Evolutionary conservation across 805 yeast genomes (phyloP).

Genomic region (Schwanniomyces yamadae): DNA sequence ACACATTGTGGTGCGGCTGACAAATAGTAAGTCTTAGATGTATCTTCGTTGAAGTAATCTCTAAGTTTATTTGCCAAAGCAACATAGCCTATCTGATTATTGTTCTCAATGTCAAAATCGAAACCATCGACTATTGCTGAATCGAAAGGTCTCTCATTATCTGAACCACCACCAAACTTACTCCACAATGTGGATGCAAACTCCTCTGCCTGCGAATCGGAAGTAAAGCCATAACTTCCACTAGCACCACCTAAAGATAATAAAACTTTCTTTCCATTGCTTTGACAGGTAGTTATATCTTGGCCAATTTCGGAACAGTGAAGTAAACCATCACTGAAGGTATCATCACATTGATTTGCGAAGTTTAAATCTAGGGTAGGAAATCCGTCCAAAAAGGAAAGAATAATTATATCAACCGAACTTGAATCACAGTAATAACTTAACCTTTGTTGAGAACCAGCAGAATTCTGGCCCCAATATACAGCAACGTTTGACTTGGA

Average conservation of each 20-base stretch:
- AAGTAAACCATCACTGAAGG: constrained; percentile 44
- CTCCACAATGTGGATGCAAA: constrained; percentile 48
- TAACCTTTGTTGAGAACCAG: constrained; percentile 35
- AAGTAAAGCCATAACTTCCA: constrained; percentile 40
- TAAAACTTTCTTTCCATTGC: constrained; percentile 71
- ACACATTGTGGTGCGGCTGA: constrained; percentile 43
- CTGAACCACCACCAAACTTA: constrained; percentile 37
- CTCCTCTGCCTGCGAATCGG: constrained; percentile 49
- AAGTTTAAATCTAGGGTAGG: constrained; percentile 44
- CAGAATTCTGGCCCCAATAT: constrained; percentile 32
- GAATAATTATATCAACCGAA: constrained; percentile 66
- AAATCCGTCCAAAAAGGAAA: constrained; percentile 69
- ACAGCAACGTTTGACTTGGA: constrained; percentile 26
- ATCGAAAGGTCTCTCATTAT: constrained; percentile 58
- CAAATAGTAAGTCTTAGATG: constrained; percentile 28
- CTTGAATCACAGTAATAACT: constrained; percentile 61
- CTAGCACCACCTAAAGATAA: constrained; percentile 63
- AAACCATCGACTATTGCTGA: constrained; percentile 81
- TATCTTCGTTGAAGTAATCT: constrained; percentile 20
- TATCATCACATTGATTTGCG: constrained; percentile 47
- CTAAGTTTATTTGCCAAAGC: constrained; percentile 43
- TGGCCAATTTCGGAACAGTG: constrained; percentile 44
- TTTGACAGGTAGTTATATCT: constrained; percentile 76
- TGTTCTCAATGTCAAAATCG: constrained; percentile 69
- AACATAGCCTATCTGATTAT: constrained; percentile 61